A percentile compares a stretch with the other conserved stretches of the same genome.
Conservation (phyloP, 1,284 basidiomycete species). For the Ustilago trichophora region DNA sequence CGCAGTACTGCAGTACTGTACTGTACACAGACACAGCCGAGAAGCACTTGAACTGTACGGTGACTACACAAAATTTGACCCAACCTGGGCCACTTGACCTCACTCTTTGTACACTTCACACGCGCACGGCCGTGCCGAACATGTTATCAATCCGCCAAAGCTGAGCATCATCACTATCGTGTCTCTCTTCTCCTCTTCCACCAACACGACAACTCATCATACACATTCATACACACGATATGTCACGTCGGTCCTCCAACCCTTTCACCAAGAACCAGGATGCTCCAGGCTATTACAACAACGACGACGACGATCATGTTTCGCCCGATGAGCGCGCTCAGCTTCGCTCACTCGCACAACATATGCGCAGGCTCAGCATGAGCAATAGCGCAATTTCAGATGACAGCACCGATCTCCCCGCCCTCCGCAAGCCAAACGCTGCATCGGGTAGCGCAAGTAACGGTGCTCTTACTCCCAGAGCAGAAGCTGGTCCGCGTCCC, state of each 20-base stretch:
- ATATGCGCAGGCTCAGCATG: constrained; percentile 50
- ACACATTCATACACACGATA: too few relatives aligned
- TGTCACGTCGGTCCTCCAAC: constrained; percentile 33
- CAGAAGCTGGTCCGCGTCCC: constrained; percentile 21
- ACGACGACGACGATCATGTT: constrained; percentile 14
- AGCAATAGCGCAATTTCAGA: constrained; percentile 31
- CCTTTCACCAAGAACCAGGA: constrained; percentile 51
- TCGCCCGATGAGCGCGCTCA: constrained; percentile 27
- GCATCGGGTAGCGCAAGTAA: constrained; percentile 24
- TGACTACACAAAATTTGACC: too few relatives aligned
- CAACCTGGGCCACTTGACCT: too few relatives aligned
- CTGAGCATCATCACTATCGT: too few relatives aligned
- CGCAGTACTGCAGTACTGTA: too few relatives aligned
- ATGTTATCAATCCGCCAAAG: too few relatives aligned
- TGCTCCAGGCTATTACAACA: constrained; percentile 41
- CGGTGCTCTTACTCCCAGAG: constrained; percentile 29
- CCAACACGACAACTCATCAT: too few relatives aligned
- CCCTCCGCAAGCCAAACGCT: constrained; percentile 4
- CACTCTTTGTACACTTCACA: too few relatives aligned
- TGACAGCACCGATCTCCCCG: constrained; percentile 17
- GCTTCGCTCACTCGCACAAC: constrained; percentile 36
- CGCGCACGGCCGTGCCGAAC: too few relatives aligned
- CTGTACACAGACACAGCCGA: too few relatives aligned
- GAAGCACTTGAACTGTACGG: too few relatives aligned
- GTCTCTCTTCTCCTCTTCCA: too few relatives aligned